Base-by-base conservation (phyloP, 1,139 yeast genomes). In the Kluyveromyces marxianus region DNA sequence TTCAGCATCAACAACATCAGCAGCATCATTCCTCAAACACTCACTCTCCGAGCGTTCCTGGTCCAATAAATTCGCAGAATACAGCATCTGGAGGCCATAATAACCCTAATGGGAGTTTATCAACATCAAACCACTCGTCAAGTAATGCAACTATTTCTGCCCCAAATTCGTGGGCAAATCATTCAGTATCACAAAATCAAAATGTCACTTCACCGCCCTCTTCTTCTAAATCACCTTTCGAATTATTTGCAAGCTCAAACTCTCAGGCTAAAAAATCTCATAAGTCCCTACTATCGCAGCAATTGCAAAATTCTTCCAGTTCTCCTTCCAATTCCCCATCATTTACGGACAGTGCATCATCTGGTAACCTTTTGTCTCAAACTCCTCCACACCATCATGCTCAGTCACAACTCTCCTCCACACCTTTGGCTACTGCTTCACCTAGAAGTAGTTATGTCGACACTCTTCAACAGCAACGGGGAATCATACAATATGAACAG, bases 211-310 rank as follows among this genome's bases (percentile, higher is more conserved):
- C 54, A 2, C 42, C 41, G 3, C 43, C 45, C 14, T 51, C 54
- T 6, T 54, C 54, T 6, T 54, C 59, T 21, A 52, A 53, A 26
- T 48, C 53, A 3, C 54, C 52, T 3, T 56, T 54, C 32, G 61
- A 58, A 29, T 42, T 56, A 14, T 57, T 56, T 34, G 44, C 50
- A 24, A 44, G 50, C 26, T 50, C 57, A 24, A 46, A 45, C 25
- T 46, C 49, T 7, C 43, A 42, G 24, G 48, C 57, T 7, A 54
- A 48, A 25, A 56, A 52, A 39, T 49, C 61, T 7, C 63, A 55
- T 36, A 61, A 64, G 2, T 62, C 66, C 10, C 47, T 62, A 35
- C 45, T 62, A 34, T 62, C 67, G 2, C 67, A 62, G 42, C 67
- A 62, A 44, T 40, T 62, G 26, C 65, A 60, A 39, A 56, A 51